Evolutionary conservation across 495 filamentous ascomycete species (phyloP).

Genomic region (Hypoxylon fragiforme): DNA sequence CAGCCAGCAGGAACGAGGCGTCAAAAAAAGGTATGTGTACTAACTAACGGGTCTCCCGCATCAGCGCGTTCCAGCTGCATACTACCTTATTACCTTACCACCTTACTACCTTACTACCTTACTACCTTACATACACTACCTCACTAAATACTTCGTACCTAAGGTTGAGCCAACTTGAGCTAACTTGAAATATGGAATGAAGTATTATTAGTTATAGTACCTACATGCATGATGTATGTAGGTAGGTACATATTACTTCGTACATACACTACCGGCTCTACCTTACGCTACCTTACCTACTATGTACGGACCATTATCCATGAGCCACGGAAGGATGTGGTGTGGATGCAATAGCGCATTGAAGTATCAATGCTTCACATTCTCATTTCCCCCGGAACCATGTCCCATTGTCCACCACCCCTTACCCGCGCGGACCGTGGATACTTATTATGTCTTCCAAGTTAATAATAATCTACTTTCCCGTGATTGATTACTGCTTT

Average conservation of each 20-base stretch:
- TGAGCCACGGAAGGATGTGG: constrained; percentile 37
- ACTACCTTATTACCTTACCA: constrained; percentile 2
- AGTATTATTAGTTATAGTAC: too few relatives aligned
- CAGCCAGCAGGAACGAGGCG: constrained; percentile 35
- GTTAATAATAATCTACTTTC: constrained; percentile 40
- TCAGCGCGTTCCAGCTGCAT: constrained; percentile 30
- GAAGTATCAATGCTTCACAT: constrained; percentile 35
- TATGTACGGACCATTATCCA: neutral
- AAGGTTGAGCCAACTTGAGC: too few relatives aligned
- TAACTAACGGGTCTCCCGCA: constrained; percentile 19
- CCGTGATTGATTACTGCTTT: constrained; percentile 36
- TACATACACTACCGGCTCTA: constrained; percentile 1
- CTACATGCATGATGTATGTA: constrained; percentile 8
- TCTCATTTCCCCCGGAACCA: constrained; percentile 38
- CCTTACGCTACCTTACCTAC: too few relatives aligned
- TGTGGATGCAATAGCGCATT: constrained; percentile 39
- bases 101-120: neutral
- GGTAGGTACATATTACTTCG: neutral
- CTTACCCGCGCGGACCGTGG: constrained; percentile 20
- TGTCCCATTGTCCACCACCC: constrained; percentile 28
- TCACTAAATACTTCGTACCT: too few relatives aligned
- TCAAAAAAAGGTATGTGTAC: too few relatives aligned
- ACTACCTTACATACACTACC: neutral
- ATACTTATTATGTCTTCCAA: constrained; percentile 25
- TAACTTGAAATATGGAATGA: too few relatives aligned